A percentile compares a stretch with the other conserved stretches of the same genome.
These are phyloP conservation scores for Acorus gramineus DNA, from an alignment of 106 monocot genomes.

Conservation along the genomic window DNA sequence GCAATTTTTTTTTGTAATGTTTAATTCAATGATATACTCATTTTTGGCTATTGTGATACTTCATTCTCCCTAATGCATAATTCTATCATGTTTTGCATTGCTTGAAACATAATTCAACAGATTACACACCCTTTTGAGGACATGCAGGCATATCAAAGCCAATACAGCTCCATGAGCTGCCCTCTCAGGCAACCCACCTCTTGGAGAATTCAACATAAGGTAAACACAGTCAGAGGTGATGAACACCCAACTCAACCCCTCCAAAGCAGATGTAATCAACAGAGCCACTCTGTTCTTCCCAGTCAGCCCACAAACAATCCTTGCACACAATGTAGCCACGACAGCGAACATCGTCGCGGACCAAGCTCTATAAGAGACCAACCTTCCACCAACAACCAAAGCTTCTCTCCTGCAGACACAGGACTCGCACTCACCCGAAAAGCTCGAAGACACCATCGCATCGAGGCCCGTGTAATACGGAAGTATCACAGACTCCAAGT, in stretches of 20 bases:
- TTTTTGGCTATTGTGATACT: too few relatives aligned
- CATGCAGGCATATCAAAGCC: constrained; percentile 28
- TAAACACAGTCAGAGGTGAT: constrained; percentile 35
- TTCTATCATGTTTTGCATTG: background rate
- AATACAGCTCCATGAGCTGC: constrained; percentile 30
- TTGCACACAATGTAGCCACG: constrained; percentile 35
- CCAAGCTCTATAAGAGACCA: constrained; percentile 41
- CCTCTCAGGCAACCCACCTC: constrained; percentile 1
- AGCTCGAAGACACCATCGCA: constrained; percentile 32
- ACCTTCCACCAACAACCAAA: constrained; percentile 61
- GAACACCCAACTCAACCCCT: constrained; percentile 49
- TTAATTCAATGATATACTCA: too few relatives aligned
- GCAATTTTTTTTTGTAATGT: too few relatives aligned
- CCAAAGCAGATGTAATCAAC: constrained; percentile 22
- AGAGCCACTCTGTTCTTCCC: constrained; percentile 24
- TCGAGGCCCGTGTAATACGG: constrained; percentile 89
- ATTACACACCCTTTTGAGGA: constrained; percentile 30
- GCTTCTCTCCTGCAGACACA: constrained; percentile 58
- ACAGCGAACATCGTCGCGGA: constrained; percentile 46
- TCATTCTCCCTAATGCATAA: background rate
- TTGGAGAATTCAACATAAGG: constrained; percentile 21
- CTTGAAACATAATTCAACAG: constrained; percentile 11
- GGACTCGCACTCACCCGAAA: constrained; percentile 59
- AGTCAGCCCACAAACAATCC: constrained; percentile 44
- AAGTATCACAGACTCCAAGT: constrained; percentile 52